phyloP scores from a whole-genome alignment of 352 stramenopile genomes.

The Phytopythium mirpurense region DNA sequence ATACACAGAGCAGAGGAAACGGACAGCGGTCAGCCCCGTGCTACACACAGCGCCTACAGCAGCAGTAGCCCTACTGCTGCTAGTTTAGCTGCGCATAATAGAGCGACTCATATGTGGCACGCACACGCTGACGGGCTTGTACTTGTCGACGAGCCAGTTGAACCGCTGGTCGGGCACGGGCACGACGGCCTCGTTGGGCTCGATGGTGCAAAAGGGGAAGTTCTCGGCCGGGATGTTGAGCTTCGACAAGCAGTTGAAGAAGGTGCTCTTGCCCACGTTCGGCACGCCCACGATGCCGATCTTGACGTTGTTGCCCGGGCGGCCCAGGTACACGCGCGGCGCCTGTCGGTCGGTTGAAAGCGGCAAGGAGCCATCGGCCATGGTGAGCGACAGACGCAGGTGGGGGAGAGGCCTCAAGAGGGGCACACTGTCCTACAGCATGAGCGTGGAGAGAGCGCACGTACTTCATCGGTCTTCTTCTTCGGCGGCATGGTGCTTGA shows the following conservation, averaged over 20 bases:
- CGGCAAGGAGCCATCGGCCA: not conserved
- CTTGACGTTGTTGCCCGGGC: slow-evolving; percentile 93
- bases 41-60: too few species aligned
- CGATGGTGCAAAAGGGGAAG: slow-evolving; percentile 98
- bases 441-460: not conserved
- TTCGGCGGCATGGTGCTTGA: slow-evolving; percentile 82
- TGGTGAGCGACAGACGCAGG: not conserved
- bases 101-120: too few species aligned
- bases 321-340: slow-evolving; percentile 74
- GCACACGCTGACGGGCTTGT: slow-evolving; percentile 90
- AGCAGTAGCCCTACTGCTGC: too few species aligned
- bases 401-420: too few species aligned
- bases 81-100: too few species aligned
- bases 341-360: slow-evolving; percentile 16
- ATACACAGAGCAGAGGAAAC: not conserved
- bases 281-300: slow-evolving; percentile 99
- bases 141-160: slow-evolving; percentile 97
- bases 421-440: too few species aligned
- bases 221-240: slow-evolving; percentile 90
- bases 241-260: slow-evolving; percentile 99
- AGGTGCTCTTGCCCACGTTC: slow-evolving; percentile 99
- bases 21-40: not conserved
- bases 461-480: slow-evolving; percentile 79
- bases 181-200: slow-evolving; percentile 97
- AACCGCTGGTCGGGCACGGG: slow-evolving; percentile 98